A percentile compares a stretch with the other conserved stretches of the same genome.
phyloP scores from a whole-genome alignment of 805 yeast species.

The Zygosaccharomyces rouxii region DNA sequence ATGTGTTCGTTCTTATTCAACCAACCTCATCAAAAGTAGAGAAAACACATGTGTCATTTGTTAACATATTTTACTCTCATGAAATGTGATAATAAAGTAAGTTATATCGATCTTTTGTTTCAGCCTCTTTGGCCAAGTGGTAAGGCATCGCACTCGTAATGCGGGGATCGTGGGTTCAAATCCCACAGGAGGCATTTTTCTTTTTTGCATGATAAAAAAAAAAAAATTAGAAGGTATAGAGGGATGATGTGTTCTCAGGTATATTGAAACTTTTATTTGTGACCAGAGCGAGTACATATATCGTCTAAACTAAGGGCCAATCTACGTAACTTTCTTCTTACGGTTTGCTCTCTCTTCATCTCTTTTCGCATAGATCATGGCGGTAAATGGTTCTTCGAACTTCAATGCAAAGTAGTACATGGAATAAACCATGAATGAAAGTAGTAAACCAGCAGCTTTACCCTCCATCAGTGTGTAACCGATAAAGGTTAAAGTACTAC shows the following conservation, averaged over 20 bases:
- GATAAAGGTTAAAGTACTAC: constrained; percentile 81
- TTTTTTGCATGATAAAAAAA: background rate
- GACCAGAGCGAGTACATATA: background rate
- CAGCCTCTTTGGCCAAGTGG: constrained; percentile 49
- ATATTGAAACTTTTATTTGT: background rate
- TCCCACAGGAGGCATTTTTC: constrained; percentile 47
- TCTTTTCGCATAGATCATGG: constrained; percentile 76
- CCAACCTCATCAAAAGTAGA: no score
- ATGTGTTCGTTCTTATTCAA: no score
- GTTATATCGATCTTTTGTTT: background rate
- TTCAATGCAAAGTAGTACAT: constrained; percentile 81
- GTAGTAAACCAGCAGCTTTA: constrained; percentile 81
- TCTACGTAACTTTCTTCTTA: constrained; percentile 8
- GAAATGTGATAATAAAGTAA: no score
- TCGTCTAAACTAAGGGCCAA: background rate
- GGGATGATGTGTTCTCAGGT: no score
- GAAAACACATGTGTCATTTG: no score
- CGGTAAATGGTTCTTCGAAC: constrained; percentile 97
- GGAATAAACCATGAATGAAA: constrained; percentile 65
- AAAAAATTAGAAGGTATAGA: no score
- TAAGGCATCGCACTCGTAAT: constrained; percentile 56
- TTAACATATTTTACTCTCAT: no score
- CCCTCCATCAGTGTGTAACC: constrained; percentile 87
- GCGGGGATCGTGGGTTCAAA: constrained; percentile 56
- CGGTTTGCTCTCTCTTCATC: constrained; percentile 36